Evolutionary conservation across 768 basidiomycete genomes (phyloP).

Genomic region (Rhodosporidiobolus sp.): DNA sequence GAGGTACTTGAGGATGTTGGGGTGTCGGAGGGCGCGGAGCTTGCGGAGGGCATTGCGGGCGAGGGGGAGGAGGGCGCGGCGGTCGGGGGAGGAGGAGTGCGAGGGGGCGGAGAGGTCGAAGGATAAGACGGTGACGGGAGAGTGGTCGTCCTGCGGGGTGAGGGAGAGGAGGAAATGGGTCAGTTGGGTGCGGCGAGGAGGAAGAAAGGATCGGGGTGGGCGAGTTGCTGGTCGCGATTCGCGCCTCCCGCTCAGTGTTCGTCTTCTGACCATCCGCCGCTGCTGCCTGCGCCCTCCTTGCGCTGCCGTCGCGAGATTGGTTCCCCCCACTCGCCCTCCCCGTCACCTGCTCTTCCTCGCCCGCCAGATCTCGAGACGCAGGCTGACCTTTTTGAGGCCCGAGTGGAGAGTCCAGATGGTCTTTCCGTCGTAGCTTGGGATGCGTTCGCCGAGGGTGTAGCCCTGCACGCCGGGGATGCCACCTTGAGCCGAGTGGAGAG

Average conservation of each 20-base stretch:
- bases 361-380: slow-evolving; percentile 1
- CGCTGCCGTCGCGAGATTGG: too few relatives aligned
- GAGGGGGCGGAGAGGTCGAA: slow-evolving; percentile 61
- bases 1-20: slow-evolving; percentile 92
- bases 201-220: not conserved
- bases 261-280: too few relatives aligned
- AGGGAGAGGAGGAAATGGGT: not conserved
- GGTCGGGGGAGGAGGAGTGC: slow-evolving; percentile 51
- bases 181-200: not conserved
- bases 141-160: slow-evolving; percentile 72
- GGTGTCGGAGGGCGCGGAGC: slow-evolving; percentile 85
- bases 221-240: not conserved
- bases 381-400: slow-evolving; percentile 74
- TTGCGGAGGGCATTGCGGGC: slow-evolving; percentile 88
- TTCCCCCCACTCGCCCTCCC: not conserved
- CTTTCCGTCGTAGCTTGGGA: slow-evolving; percentile 53
- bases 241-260: slow-evolving; percentile 15
- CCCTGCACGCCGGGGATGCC: slow-evolving; percentile 40
- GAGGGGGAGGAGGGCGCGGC: slow-evolving; percentile 64
- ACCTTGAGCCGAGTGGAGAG: slow-evolving; percentile 15
- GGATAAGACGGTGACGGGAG: slow-evolving; percentile 82
- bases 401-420: slow-evolving; percentile 82
- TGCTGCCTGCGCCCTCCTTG: too few relatives aligned
- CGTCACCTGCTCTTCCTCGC: not conserved
- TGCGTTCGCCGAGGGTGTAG: slow-evolving; percentile 38